phyloP scores from a whole-genome alignment of 2,329 filamentous ascomycete species.

The Paraconiothyrium sp. region DNA sequence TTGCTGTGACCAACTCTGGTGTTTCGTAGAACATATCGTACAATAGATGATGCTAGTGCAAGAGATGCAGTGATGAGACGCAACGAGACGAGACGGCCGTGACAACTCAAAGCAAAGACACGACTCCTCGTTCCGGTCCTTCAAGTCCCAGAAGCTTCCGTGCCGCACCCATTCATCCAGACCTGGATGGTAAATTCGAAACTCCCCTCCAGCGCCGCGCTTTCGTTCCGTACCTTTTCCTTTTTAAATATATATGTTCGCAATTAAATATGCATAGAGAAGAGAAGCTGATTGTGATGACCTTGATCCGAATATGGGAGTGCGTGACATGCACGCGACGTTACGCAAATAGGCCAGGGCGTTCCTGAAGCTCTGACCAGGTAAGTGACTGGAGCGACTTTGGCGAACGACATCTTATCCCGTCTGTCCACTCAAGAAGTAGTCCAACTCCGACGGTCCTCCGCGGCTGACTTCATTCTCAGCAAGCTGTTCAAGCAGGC shows the following conservation, averaged over 20 bases:
- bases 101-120: conserved; percentile 23
- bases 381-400: conserved; percentile 11
- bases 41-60: conserved; percentile 20
- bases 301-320: not conserved
- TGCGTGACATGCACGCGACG: not conserved
- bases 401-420: conserved; percentile 24
- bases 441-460: conserved; percentile 78
- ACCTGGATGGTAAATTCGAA: not conserved
- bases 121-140: not conserved
- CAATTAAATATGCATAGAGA: conserved; percentile 14
- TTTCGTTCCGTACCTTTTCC: conserved; percentile 9
- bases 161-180: not conserved
- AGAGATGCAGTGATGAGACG: not conserved
- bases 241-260: conserved; percentile 2
- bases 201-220: conserved; percentile 21
- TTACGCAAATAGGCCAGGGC: not conserved
- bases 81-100: conserved; percentile 22
- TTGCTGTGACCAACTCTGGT: not conserved
- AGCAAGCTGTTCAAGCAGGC: conserved; percentile 80
- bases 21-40: conserved; percentile 25
- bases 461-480: conserved; percentile 79
- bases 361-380: conserved; percentile 6
- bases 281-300: conserved; percentile 1
- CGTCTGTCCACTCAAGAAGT: conserved; percentile 66
- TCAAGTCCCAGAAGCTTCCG: not conserved